These are phyloP conservation scores for Globisporangium abappressorium DNA, from an alignment of 352 stramenopile genomes.

Conservation along the genomic window DNA sequence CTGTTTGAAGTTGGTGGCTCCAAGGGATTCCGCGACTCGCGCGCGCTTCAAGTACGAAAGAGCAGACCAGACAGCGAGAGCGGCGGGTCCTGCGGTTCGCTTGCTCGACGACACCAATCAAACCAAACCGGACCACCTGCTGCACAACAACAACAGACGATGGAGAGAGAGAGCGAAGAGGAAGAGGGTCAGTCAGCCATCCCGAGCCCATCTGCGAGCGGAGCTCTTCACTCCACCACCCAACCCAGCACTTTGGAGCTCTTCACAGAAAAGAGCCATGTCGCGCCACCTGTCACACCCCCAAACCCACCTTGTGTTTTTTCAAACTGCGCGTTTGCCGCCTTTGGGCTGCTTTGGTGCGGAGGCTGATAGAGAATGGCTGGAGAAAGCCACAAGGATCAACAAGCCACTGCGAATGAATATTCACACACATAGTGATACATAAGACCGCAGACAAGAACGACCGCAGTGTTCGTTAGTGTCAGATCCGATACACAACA, in stretches of 20 bases:
- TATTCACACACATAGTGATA: neutral
- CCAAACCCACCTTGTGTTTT: constrained; percentile 13
- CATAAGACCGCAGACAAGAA: neutral
- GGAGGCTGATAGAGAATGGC: neutral
- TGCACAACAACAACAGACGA: constrained; percentile 1
- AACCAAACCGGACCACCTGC: constrained; percentile 5
- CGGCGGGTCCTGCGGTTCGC: neutral
- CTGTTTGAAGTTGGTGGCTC: constrained; percentile 82
- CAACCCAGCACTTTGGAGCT: constrained; percentile 9
- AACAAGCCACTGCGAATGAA: neutral
- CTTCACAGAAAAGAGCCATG: constrained; percentile 12
- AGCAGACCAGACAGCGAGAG: constrained; percentile 13
- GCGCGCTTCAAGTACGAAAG: constrained; percentile 54
- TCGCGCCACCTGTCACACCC: constrained; percentile 8
- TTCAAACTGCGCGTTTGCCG: neutral
- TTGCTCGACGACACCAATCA: constrained; percentile 11
- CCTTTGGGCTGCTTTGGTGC: neutral
- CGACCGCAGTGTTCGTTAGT: neutral
- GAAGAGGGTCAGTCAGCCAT: constrained; percentile 6
- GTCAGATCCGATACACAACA: neutral
- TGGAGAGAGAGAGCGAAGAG: neutral
- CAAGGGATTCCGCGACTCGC: constrained; percentile 20
- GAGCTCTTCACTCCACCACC: constrained; percentile 11
- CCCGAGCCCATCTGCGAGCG: neutral
- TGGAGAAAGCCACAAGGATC: neutral